phyloP scores from a whole-genome alignment of 1,284 basidiomycete genomes.

The Cryptococcus depauperatus region DNA sequence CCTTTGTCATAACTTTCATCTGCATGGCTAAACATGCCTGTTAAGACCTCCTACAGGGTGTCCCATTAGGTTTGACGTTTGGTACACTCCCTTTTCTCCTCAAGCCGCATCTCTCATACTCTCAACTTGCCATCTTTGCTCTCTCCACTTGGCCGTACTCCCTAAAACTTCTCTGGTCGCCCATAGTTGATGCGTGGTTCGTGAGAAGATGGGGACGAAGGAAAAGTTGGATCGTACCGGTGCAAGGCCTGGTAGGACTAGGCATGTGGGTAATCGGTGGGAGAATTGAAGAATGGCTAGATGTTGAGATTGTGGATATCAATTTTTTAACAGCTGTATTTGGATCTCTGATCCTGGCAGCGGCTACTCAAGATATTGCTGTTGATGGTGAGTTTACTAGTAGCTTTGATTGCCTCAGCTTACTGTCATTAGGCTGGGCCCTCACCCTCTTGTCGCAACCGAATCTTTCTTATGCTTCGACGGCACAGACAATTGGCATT shows the following conservation, averaged over 20 bases:
- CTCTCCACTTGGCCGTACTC: conserved; percentile 95
- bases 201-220: conserved; percentile 65
- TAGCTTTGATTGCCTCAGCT: neutral
- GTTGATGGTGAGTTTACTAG: conserved; percentile 67
- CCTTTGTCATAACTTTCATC: neutral
- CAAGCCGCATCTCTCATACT: conserved; percentile 89
- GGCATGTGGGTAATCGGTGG: conserved; percentile 82
- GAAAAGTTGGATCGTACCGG: conserved; percentile 98
- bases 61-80: conserved; percentile 66
- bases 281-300: conserved; percentile 70
- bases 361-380: conserved; percentile 98
- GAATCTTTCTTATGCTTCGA: conserved; percentile 92
- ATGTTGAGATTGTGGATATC: conserved; percentile 74
- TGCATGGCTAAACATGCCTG: neutral
- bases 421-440: conserved; percentile 63
- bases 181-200: conserved; percentile 90
- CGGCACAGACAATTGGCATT: conserved; percentile 94
- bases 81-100: conserved; percentile 96
- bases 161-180: conserved; percentile 94
- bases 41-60: conserved; percentile 66
- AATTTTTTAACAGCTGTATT: conserved; percentile 76
- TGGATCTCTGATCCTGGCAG: conserved; percentile 84
- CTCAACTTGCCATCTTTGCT: conserved; percentile 90
- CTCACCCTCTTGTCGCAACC: conserved; percentile 91
- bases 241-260: conserved; percentile 82